Percentiles rank a stretch among this genome's conserved stretches.
Evolutionary conservation across 140 eudicot species (phyloP).

Genomic region (Oenanthe javanica): DNA sequence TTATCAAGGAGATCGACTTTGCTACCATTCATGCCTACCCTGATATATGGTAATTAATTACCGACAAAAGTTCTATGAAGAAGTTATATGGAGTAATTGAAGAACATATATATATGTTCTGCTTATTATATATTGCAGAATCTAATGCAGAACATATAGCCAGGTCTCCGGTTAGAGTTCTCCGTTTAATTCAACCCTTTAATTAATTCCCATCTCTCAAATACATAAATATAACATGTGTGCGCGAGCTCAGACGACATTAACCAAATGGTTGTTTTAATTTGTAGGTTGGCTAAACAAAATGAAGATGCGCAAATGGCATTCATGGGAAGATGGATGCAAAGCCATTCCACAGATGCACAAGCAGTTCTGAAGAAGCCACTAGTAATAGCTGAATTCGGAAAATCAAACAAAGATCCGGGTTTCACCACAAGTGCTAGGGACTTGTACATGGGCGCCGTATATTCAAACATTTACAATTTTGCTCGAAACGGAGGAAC

Average conservation of each 20-base stretch:
- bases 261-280: neutral
- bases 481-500: constrained; percentile 44
- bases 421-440: constrained; percentile 31
- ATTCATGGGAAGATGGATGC: constrained; percentile 73
- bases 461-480: constrained; percentile 37
- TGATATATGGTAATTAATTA: constrained; percentile 46
- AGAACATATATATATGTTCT: too few relatives aligned
- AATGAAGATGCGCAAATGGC: constrained; percentile 50
- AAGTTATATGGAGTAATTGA: too few relatives aligned
- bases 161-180: too few relatives aligned
- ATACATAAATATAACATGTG: too few relatives aligned
- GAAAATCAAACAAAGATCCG: constrained; percentile 60
- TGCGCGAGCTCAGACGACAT: too few relatives aligned
- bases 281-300: constrained; percentile 42
- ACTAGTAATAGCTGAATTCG: constrained; percentile 48
- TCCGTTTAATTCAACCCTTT: too few relatives aligned
- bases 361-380: constrained; percentile 52
- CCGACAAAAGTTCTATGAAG: too few relatives aligned
- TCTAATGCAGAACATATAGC: too few relatives aligned
- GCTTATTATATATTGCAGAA: too few relatives aligned
- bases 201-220: too few relatives aligned
- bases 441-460: constrained; percentile 30
- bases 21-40: constrained; percentile 73
- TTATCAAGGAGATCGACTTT: constrained; percentile 56
- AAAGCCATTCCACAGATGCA: constrained; percentile 47